Evolutionary conservation across 1,284 basidiomycete genomes (phyloP).

Genomic region (Schizophyllum commune): DNA sequence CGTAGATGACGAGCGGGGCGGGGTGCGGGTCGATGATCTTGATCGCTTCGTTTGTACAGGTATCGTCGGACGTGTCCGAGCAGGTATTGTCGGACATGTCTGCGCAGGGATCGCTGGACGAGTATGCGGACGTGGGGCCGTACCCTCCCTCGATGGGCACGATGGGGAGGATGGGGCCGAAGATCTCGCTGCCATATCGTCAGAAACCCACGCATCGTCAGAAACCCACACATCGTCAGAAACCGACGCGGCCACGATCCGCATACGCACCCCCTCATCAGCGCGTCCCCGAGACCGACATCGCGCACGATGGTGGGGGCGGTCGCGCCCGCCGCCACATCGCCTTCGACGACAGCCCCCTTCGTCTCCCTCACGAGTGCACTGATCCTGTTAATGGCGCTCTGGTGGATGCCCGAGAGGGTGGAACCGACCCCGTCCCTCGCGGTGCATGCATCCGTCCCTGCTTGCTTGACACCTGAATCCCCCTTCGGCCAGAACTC

Average conservation of each 20-base stretch:
- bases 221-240: no score
- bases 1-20: not conserved
- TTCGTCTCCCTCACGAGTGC: constrained; percentile 59
- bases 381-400: constrained; percentile 58
- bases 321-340: constrained; percentile 52
- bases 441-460: no score
- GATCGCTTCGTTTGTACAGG: constrained; percentile 75
- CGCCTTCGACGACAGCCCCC: constrained; percentile 70
- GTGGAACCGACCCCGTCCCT: no score
- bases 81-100: no score
- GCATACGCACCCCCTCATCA: constrained; percentile 63
- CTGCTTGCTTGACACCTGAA: constrained; percentile 30
- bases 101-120: no score
- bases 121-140: no score
- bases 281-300: constrained; percentile 53
- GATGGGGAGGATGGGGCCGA: constrained; percentile 75
- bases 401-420: constrained; percentile 26
- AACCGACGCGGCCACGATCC: not conserved
- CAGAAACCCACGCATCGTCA: not conserved
- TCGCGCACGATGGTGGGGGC: constrained; percentile 65
- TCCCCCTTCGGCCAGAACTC: constrained; percentile 30
- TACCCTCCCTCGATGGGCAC: constrained; percentile 62
- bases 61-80: no score
- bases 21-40: constrained; percentile 47
- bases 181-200: constrained; percentile 44